Percentiles rank a stretch among this genome's conserved stretches.
These are phyloP conservation scores for Gracilaria gracilis DNA, from an alignment of 23 red algal genomes.

Conservation along the genomic window DNA sequence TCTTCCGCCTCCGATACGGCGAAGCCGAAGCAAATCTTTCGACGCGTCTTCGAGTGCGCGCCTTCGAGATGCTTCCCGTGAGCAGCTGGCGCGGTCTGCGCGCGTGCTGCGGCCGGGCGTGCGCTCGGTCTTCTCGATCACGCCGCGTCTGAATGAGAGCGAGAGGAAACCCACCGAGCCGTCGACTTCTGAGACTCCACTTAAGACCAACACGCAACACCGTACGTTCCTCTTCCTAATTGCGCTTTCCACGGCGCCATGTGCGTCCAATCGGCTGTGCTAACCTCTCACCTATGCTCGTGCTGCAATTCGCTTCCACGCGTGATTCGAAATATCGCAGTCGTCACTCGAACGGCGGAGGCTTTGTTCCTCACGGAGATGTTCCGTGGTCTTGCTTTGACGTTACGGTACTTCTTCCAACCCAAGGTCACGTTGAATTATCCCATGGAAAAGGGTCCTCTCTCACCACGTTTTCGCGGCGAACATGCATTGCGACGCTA, in stretches of 20 bases:
- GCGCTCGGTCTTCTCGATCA: constrained; percentile 55
- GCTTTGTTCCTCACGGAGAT: constrained; percentile 96
- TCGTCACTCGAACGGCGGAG: constrained; percentile 78
- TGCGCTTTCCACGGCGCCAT: background rate
- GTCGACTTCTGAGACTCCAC: constrained; percentile 15
- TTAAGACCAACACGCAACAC: constrained; percentile 22
- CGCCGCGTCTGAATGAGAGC: constrained; percentile 51
- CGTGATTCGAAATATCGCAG: background rate
- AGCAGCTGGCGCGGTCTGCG: constrained; percentile 10
- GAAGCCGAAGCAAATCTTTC: too few species aligned
- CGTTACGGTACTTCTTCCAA: constrained; percentile 94
- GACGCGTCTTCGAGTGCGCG: too few species aligned
- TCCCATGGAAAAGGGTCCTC: constrained; percentile 95
- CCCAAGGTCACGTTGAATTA: constrained; percentile 96
- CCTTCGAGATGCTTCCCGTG: background rate
- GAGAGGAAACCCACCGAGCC: constrained; percentile 19
- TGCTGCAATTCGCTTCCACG: background rate
- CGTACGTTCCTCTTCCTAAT: constrained; percentile 29
- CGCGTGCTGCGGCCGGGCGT: constrained; percentile 8
- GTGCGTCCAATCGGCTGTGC: background rate
- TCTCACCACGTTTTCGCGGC: constrained; percentile 95
- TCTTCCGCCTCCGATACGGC: too few species aligned
- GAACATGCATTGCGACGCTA: constrained; percentile 99
- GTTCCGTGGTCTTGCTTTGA: constrained; percentile 80
- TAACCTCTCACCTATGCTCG: background rate